Conservation (phyloP, 179 eudicot genomes). For the Heliamphora ciliata region DNA sequence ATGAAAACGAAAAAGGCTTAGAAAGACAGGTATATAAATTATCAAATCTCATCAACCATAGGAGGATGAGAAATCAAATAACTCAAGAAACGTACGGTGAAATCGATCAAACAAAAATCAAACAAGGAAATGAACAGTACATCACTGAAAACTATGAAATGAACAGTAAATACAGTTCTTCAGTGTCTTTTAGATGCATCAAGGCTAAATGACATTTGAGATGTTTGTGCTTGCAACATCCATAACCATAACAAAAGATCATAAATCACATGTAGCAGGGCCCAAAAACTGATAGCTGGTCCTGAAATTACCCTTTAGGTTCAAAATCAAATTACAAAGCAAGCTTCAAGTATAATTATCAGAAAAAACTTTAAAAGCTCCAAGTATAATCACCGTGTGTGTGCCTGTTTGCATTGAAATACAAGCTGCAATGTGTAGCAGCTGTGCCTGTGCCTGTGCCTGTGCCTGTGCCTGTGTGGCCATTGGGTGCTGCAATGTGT, state of each 20-base stretch:
- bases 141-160: neutral
- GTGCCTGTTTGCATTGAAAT: no score
- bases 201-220: neutral
- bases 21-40: no score
- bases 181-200: neutral
- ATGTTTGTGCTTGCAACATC: neutral
- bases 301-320: neutral
- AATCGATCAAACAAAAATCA: neutral
- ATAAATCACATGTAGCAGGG: neutral
- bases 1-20: no score
- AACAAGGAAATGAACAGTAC: neutral
- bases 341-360: neutral
- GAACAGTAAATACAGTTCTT: neutral
- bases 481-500: no score
- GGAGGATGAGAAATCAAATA: neutral
- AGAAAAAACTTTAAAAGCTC: neutral
- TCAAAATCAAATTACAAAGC: neutral
- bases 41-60: neutral
- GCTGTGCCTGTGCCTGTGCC: no score
- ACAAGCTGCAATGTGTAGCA: no score
- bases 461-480: no score
- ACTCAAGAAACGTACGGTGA: neutral
- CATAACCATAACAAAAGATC: neutral
- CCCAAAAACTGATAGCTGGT: neutral
- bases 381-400: no score